Conservation (phyloP, 495 filamentous ascomycete genomes). For the Xylaria castorea region DNA sequence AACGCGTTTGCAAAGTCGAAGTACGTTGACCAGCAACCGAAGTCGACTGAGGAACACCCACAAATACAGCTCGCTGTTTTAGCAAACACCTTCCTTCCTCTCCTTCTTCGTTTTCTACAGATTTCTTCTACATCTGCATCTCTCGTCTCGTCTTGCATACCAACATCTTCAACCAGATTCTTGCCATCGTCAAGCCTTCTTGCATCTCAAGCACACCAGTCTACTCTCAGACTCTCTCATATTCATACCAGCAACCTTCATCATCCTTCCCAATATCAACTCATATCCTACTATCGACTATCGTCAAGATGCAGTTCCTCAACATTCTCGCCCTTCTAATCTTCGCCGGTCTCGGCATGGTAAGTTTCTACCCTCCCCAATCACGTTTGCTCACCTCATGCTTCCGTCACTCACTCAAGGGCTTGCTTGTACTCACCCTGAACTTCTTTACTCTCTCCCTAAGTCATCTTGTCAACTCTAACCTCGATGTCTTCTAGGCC, state of each 20-base stretch:
- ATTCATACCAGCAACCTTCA: conserved; percentile 25
- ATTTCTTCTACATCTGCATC: background rate
- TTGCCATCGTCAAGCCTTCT: conserved; percentile 1
- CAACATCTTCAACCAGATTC: background rate
- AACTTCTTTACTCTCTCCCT: background rate
- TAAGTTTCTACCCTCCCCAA: conserved; percentile 39
- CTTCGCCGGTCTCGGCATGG: conserved; percentile 48
- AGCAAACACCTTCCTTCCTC: conserved; percentile 13
- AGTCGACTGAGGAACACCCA: conserved; percentile 23
- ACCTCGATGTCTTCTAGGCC: conserved; percentile 25
- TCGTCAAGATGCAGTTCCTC: conserved; percentile 46
- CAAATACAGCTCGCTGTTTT: conserved; percentile 26
- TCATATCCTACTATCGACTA: background rate
- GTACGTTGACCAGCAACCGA: conserved; percentile 21
- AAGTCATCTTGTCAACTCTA: conserved; percentile 19
- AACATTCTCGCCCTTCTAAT: conserved; percentile 40
- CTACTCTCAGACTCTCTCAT: conserved; percentile 13
- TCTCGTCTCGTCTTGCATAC: background rate
- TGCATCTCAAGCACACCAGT: conserved; percentile 2
- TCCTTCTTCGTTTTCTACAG: conserved; percentile 17
- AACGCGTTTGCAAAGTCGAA: background rate
- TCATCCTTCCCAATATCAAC: conserved; percentile 22
- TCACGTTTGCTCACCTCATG: background rate
- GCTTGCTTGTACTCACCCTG: background rate
- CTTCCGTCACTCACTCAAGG: background rate